These are phyloP conservation scores for Dictyophora rubrovolvata DNA, from an alignment of 768 basidiomycete species.

Conservation along the genomic window DNA sequence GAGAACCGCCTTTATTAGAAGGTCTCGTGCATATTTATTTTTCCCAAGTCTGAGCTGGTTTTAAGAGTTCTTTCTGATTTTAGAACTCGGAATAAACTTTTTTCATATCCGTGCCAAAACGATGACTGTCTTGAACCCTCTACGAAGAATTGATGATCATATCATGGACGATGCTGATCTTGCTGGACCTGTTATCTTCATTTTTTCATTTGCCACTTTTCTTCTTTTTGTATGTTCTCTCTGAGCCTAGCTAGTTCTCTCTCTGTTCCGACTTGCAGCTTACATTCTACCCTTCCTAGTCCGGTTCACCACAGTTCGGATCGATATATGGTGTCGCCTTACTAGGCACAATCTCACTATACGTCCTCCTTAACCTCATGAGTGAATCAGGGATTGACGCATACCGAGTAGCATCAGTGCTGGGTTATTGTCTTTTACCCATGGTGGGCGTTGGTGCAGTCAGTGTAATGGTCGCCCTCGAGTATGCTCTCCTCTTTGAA, in stretches of 20 bases:
- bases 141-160: conserved; percentile 69
- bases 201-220: conserved; percentile 88
- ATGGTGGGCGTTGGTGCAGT: conserved; percentile 92
- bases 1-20: conserved; percentile 91
- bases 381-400: conserved; percentile 91
- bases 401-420: conserved; percentile 87
- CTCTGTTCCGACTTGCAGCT: conserved; percentile 9
- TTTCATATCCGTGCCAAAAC: conserved; percentile 91
- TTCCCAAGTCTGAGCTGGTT: conserved; percentile 1
- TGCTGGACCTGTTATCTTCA: conserved; percentile 90
- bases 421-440: conserved; percentile 93
- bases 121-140: conserved; percentile 89
- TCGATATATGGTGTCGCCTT: conserved; percentile 98
- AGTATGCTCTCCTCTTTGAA: conserved; percentile 44
- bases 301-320: conserved; percentile 96
- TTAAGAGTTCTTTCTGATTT: neutral
- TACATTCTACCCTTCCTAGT: conserved; percentile 36
- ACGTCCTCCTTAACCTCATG: conserved; percentile 95
- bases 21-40: conserved; percentile 37
- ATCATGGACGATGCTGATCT: conserved; percentile 99
- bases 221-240: conserved; percentile 86
- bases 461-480: conserved; percentile 77
- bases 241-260: too few relatives aligned
- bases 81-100: conserved; percentile 97
- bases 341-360: conserved; percentile 87